Evolutionary conservation across 2,329 filamentous ascomycete species (phyloP).

Genomic region (Hawksworthiomyces lignivorus): DNA sequence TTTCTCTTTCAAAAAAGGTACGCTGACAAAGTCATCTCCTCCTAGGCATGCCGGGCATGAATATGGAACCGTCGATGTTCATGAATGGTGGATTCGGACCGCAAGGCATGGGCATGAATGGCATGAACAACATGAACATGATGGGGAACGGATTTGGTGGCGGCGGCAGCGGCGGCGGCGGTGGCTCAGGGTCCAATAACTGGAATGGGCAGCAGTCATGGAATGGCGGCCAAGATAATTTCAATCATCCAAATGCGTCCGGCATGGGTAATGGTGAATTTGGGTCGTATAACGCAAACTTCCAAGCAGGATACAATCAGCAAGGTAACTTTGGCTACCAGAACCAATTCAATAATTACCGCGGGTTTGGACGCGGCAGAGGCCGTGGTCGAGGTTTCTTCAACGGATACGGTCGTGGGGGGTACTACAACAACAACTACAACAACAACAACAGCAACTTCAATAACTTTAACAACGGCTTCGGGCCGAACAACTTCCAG

Average conservation of each 20-base stretch:
- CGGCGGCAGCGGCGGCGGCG: conserved; percentile 44
- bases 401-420: conserved; percentile 48
- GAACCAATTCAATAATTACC: conserved; percentile 73
- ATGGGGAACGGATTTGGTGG: conserved; percentile 62
- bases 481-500: conserved; percentile 1
- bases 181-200: conserved; percentile 58
- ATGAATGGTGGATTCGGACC: conserved; percentile 59
- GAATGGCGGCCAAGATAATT: conserved; percentile 84
- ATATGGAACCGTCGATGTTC: conserved; percentile 77
- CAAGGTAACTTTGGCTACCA: conserved; percentile 77
- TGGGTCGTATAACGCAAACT: conserved; percentile 71
- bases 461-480: conserved; percentile 17
- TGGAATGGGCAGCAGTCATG: conserved; percentile 76
- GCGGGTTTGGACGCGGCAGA: conserved; percentile 56
- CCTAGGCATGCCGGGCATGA: conserved; percentile 73
- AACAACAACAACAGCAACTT: conserved; percentile 20
- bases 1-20: too few relatives aligned
- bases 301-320: conserved; percentile 70
- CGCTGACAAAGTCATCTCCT: too few relatives aligned
- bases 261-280: conserved; percentile 74
- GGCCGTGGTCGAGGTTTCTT: conserved; percentile 59
- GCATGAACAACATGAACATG: conserved; percentile 75
- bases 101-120: conserved; percentile 66
- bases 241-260: conserved; percentile 76
- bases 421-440: conserved; percentile 36